Conservation (phyloP, 805 yeast species). For the Nakazawaea molendinolei region DNA sequence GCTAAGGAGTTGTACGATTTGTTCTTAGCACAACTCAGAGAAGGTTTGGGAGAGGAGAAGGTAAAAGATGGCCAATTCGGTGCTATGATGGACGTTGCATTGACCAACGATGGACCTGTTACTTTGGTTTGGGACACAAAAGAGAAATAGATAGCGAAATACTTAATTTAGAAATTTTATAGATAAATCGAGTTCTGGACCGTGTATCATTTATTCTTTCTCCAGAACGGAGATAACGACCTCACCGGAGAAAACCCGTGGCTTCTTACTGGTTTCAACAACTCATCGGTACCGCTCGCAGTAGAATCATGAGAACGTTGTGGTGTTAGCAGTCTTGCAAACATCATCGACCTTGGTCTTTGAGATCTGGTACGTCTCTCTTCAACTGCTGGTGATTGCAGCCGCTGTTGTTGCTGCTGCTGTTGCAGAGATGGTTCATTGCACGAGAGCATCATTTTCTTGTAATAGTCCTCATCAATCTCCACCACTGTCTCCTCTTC, state of each 20-base stretch:
- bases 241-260: constrained; percentile 24
- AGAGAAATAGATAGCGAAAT: constrained; percentile 23
- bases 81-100: constrained; percentile 92
- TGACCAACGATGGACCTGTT: constrained; percentile 91
- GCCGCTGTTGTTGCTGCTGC: constrained; percentile 1
- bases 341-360: constrained; percentile 3
- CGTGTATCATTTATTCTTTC: constrained; percentile 19
- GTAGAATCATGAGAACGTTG: constrained; percentile 2
- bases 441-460: constrained; percentile 1
- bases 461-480: constrained; percentile 7
- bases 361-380: constrained; percentile 5
- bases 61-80: constrained; percentile 91
- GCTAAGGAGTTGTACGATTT: constrained; percentile 45
- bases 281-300: background rate
- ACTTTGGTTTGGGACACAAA: constrained; percentile 77
- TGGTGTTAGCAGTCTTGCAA: constrained; percentile 6
- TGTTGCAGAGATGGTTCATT: background rate
- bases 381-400: constrained; percentile 1
- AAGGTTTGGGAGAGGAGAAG: constrained; percentile 50
- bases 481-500: constrained; percentile 4
- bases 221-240: constrained; percentile 24
- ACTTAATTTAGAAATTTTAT: background rate
- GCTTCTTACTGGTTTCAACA: constrained; percentile 13
- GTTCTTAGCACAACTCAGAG: constrained; percentile 41
- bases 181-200: background rate